phyloP scores from a whole-genome alignment of 352 stramenopile species.

The Globisporangium sylvaticum region DNA sequence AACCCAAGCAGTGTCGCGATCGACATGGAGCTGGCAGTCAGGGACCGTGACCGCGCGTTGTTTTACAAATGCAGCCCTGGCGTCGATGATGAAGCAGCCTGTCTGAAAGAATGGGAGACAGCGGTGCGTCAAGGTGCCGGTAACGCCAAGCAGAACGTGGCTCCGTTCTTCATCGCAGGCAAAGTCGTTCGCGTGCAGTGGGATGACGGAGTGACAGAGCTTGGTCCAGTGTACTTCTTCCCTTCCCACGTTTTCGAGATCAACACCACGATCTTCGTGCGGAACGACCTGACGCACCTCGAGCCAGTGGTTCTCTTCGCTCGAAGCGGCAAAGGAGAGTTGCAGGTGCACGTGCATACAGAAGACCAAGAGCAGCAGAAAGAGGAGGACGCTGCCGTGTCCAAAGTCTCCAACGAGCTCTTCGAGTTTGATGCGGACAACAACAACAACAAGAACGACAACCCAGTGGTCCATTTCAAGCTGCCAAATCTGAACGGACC shows the following conservation, averaged over 20 bases:
- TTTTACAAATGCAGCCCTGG: conserved; percentile 44
- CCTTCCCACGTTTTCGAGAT: conserved; percentile 34
- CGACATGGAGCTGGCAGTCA: conserved; percentile 43
- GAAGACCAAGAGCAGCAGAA: not conserved
- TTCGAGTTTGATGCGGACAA: not conserved
- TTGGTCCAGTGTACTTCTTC: conserved; percentile 67
- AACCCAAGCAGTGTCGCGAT: conserved; percentile 53
- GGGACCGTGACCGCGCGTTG: conserved; percentile 27
- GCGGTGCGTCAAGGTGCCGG: not conserved
- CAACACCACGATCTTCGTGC: conserved; percentile 37
- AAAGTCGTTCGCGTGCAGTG: conserved; percentile 23
- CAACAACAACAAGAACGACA: not conserved
- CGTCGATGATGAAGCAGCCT: conserved; percentile 20
- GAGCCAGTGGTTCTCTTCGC: conserved; percentile 38
- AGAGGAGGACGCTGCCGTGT: not conserved
- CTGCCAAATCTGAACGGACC: not conserved
- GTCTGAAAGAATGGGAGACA: conserved; percentile 33
- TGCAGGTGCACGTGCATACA: conserved; percentile 18
- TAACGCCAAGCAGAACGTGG: not conserved
- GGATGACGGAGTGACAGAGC: conserved; percentile 19
- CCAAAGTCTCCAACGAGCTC: not conserved
- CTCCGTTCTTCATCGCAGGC: conserved; percentile 36
- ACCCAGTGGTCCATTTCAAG: not conserved
- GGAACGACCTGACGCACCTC: conserved; percentile 66
- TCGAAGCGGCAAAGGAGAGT: conserved; percentile 33